A percentile compares a stretch with the other conserved stretches of the same genome.
Evolutionary conservation across 2,329 filamentous ascomycete genomes (phyloP).

Genomic region (Sporothrix brunneoviolacea): DNA sequence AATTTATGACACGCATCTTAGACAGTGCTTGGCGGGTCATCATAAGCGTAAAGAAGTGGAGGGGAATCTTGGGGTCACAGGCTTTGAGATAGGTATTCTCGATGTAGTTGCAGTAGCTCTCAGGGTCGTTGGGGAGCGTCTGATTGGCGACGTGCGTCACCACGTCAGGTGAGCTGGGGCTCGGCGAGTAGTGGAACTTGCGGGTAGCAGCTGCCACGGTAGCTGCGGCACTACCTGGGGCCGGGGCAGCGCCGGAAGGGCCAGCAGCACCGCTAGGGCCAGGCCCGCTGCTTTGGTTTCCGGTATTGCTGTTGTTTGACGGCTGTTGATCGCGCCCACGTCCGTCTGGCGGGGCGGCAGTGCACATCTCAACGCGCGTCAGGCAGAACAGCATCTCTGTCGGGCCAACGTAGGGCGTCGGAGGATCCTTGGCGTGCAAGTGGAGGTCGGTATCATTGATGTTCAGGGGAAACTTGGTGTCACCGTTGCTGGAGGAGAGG

Average conservation of each 20-base stretch:
- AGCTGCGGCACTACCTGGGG: conserved; percentile 22
- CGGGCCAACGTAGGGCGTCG: conserved; percentile 40
- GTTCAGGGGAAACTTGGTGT: conserved; percentile 53
- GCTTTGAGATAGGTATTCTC: conserved; percentile 49
- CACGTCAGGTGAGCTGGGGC: conserved; percentile 35
- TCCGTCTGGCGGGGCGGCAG: conserved; percentile 38
- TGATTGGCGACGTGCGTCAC: conserved; percentile 45
- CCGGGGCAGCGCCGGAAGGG: conserved; percentile 22
- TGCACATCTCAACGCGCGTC: conserved; percentile 49
- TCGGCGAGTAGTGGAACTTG: conserved; percentile 28
- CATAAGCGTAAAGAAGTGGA: conserved; percentile 52
- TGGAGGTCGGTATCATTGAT: conserved; percentile 57
- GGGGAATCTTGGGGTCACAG: conserved; percentile 52
- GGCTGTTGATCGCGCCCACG: no score
- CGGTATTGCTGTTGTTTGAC: no score
- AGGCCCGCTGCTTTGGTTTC: no score
- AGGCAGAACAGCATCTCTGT: conserved; percentile 57
- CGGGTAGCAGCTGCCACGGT: conserved; percentile 17
- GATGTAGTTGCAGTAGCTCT: conserved; percentile 48
- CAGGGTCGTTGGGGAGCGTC: conserved; percentile 44
- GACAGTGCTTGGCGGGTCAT: conserved; percentile 51
- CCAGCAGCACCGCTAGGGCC: conserved; percentile 20
- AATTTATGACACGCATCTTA: conserved; percentile 50
- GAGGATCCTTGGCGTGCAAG: conserved; percentile 48
- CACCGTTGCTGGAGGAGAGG: conserved; percentile 42